These are phyloP conservation scores for Iris macrosiphon DNA, from an alignment of 106 monocot species.

Conservation along the genomic window DNA sequence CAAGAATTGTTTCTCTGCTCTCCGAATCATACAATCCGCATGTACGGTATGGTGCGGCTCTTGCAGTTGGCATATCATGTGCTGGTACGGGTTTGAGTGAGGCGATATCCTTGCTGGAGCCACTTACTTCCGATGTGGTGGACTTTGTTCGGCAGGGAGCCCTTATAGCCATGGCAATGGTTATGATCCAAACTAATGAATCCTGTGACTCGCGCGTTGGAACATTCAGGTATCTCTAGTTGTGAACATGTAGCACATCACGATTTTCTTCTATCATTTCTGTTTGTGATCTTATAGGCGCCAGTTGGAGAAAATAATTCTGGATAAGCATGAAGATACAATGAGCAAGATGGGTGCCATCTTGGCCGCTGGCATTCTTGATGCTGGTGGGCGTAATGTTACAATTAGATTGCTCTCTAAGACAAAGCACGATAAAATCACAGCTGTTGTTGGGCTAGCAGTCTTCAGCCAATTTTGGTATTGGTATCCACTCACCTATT, in stretches of 20 bases:
- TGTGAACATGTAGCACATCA: background rate
- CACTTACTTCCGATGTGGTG: constrained; percentile 96
- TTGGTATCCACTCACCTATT: constrained; percentile 93
- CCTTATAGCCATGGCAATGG: constrained; percentile 98
- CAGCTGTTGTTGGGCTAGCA: constrained; percentile 86
- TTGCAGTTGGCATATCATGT: constrained; percentile 94
- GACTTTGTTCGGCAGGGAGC: constrained; percentile 99
- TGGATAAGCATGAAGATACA: constrained; percentile 90
- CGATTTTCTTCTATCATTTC: background rate
- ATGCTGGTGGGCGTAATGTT: constrained; percentile 92
- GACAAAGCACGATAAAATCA: constrained; percentile 77
- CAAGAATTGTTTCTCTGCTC: constrained; percentile 87
- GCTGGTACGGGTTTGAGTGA: constrained; percentile 86
- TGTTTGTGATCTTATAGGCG: constrained; percentile 36
- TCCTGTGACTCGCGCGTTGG: constrained; percentile 94
- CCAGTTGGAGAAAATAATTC: constrained; percentile 83
- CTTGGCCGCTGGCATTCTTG: constrained; percentile 88
- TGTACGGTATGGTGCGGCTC: constrained; percentile 92
- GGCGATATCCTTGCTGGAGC: constrained; percentile 94
- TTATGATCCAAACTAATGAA: constrained; percentile 97
- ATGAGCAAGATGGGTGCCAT: constrained; percentile 99
- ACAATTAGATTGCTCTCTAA: constrained; percentile 85
- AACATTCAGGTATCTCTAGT: constrained; percentile 76
- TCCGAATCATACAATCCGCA: constrained; percentile 98
- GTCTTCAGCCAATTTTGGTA: constrained; percentile 98